Evolutionary conservation across 192 early-diverging fungal species (phyloP).

Genomic region (Backusella mclennaniae): DNA sequence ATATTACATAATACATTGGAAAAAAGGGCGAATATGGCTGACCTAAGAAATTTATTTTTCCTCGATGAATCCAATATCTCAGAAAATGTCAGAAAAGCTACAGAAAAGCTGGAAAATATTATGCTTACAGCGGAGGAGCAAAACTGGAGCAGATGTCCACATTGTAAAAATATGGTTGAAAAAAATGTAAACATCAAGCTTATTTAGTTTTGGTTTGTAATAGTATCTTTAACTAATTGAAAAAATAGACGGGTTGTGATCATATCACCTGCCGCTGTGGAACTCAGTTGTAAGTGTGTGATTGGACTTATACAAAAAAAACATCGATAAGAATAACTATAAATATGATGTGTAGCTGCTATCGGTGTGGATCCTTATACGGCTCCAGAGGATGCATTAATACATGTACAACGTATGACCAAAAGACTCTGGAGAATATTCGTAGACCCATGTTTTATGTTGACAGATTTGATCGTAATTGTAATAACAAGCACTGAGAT

Average conservation of each 20-base stretch:
- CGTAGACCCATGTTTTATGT: background rate
- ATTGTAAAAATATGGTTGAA: background rate
- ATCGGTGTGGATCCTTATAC: background rate
- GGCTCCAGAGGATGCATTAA: background rate
- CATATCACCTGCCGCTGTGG: background rate
- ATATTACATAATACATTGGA: background rate
- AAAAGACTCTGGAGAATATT: background rate
- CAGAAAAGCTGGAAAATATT: background rate
- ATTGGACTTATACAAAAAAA: background rate
- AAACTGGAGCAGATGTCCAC: background rate
- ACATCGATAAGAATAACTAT: background rate
- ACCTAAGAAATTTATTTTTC: background rate
- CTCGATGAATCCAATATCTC: background rate
- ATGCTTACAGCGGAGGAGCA: background rate
- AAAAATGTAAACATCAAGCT: background rate
- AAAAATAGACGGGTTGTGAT: background rate
- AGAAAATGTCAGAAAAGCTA: background rate
- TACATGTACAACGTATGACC: background rate
- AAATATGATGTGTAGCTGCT: background rate
- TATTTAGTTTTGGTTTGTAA: background rate
- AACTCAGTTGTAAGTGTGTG: background rate
- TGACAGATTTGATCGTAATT: background rate
- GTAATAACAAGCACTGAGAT: background rate
- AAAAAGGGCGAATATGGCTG: background rate
- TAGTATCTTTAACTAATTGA: background rate